These are phyloP conservation scores for Opeltia flavorubescens DNA, from an alignment of 495 filamentous ascomycete species.

Conservation along the genomic window DNA sequence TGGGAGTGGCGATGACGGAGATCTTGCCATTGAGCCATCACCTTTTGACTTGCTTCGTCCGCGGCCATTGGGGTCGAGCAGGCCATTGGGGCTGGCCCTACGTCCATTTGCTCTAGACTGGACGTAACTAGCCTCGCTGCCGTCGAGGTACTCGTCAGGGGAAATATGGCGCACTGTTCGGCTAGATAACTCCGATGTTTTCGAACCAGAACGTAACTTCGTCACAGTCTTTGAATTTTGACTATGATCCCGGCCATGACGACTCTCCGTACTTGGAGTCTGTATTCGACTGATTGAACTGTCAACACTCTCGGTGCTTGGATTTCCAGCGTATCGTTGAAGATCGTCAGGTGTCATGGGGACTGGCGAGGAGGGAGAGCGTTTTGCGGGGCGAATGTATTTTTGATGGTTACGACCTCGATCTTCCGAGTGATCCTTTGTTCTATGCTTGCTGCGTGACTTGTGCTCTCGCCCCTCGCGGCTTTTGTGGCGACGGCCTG, in stretches of 20 bases:
- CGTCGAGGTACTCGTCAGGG: conserved; percentile 9
- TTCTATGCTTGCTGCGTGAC: conserved; percentile 29
- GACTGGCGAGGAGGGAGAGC: conserved; percentile 78
- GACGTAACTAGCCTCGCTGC: conserved; percentile 9
- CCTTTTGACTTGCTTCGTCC: conserved; percentile 36
- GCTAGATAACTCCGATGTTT: conserved; percentile 13
- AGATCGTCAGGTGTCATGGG: conserved; percentile 85
- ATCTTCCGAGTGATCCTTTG: conserved; percentile 50
- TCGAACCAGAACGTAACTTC: conserved; percentile 16
- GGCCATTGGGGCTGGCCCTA: conserved; percentile 33
- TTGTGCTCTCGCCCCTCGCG: conserved; percentile 41
- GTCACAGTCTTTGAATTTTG: conserved; percentile 4
- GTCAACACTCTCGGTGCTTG: conserved; percentile 28
- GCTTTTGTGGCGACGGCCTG: conserved; percentile 37
- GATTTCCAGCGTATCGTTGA: conserved; percentile 36
- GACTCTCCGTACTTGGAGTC: conserved; percentile 8
- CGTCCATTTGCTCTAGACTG: conserved; percentile 28
- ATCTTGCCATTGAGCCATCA: conserved; percentile 46
- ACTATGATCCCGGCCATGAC: conserved; percentile 6
- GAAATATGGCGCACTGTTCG: conserved; percentile 16
- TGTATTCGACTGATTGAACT: conserved; percentile 2
- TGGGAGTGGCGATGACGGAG: conserved; percentile 70
- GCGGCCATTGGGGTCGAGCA: conserved; percentile 25
- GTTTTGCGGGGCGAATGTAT: conserved; percentile 68
- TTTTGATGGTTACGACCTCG: conserved; percentile 50